These are phyloP conservation scores for Sclerotinia borealis DNA, from an alignment of 2,329 filamentous ascomycete genomes.

Conservation along the genomic window DNA sequence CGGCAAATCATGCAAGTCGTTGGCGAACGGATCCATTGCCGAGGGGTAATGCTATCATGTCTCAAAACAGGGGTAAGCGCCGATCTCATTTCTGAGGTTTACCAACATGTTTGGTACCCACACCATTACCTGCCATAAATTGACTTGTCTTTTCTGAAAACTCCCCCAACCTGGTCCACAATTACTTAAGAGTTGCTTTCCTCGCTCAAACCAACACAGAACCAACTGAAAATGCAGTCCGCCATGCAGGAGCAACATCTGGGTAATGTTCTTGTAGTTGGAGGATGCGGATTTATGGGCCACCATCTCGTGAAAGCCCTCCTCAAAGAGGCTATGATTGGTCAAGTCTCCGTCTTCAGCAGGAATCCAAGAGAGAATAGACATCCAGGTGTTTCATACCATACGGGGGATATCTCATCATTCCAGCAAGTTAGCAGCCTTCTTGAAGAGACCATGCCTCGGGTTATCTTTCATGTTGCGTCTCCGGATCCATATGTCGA, in stretches of 20 bases:
- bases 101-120: too few relatives aligned
- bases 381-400: conserved; percentile 25
- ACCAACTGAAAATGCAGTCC: too few relatives aligned
- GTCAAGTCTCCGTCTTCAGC: conserved; percentile 30
- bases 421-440: conserved; percentile 16
- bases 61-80: too few relatives aligned
- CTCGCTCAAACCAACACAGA: too few relatives aligned
- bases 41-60: too few relatives aligned
- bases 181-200: too few relatives aligned
- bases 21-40: too few relatives aligned
- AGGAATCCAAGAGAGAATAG: conserved; percentile 25
- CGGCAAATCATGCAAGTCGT: too few relatives aligned
- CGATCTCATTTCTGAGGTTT: too few relatives aligned
- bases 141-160: too few relatives aligned
- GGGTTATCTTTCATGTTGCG: conserved; percentile 27
- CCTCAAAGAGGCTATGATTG: conserved; percentile 21
- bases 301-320: conserved; percentile 28
- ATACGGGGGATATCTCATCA: conserved; percentile 28
- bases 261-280: neutral
- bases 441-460: conserved; percentile 25
- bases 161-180: too few relatives aligned
- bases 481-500: neutral
- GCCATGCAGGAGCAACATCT: neutral
- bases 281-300: neutral
- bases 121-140: too few relatives aligned